Base-by-base conservation (phyloP, 192 early-diverging fungal genomes). In the Oehlia diaphana region DNA sequence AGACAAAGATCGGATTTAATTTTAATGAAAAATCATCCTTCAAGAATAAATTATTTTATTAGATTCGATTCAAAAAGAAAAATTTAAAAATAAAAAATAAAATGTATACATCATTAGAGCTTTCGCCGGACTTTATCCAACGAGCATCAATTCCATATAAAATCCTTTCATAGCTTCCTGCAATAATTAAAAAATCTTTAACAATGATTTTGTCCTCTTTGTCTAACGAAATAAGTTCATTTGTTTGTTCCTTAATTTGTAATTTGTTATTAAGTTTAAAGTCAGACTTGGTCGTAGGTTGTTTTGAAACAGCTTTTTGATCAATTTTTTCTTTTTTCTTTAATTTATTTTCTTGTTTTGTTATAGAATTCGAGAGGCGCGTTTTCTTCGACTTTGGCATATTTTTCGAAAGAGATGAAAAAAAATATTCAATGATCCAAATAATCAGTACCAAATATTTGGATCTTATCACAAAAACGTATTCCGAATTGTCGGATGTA, bases 141-240 rank as follows among this genome's bases (percentile, higher is more conserved):
- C 87, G 81, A 9, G 87, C 92, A 76, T 96, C 91, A 35, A 99
- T 84, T 13, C 96, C 97, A 82, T 98, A 99, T n/a, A 99, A 87
- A 31, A 99, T 89, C 16, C 97, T 92, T 84, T 99, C 98, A 83
- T 99, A 99, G 35, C 96, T 96, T 75, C 98, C 98, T 9, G 89
- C 90, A 74, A 93, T 82, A 63, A 93, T 88, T 74, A 91, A 81
- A 66, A 93, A 91, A 74, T 88, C 86, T 77, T 87, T 86, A 12
- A 81, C 16, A 2, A 81, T 80, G 1, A 12, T 10, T 47, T 58
- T 58, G 3, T 58, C 16, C 53, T 21, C 53, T 7, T 4, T 58
- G 6, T 4, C 7, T 58, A 58, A 6, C 7, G 50, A 53, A 53
- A 53, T 53, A 53, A 53, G 3, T 42, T 47, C 44, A 47, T 12